Base-by-base conservation (phyloP, 305 asterid genomes). In the Rubia tinctorum region DNA sequence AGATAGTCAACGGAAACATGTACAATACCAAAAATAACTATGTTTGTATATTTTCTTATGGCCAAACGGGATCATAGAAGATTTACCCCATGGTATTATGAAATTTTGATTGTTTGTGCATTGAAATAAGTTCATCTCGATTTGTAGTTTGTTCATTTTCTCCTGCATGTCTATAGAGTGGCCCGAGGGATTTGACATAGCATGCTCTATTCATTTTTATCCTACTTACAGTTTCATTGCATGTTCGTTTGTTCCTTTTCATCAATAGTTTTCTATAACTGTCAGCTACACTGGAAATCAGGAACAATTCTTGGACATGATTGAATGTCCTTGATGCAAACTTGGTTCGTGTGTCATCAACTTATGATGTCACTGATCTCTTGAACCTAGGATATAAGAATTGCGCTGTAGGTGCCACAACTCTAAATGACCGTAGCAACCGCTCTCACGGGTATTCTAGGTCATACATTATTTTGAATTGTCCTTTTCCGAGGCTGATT, bases 31-130 rank as follows among this genome's bases (percentile, higher is more conserved):
- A 27, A 27, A 27, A 27, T 27, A 27, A 82, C 80, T 90, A 95
- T 66, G 97, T 95, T 20, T 95, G 99, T 85, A 95, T 95, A 73
- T 95, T 95, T 64, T 98, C 99, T 68, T 95, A 92, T 80, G 99
- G 99, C 42, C 99, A 95, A 81, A 95, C 99, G 0, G 98, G 99
- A 71, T 95, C 99, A 15, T 98, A 97, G 99, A 80, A 95, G 81
- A 95, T 98, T 64, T 89, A 58, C 80, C 92, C 99, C 17, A 95
- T 92, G 99, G 99, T 95, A 80, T 79, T 84, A 71, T 53, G 78
- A 82, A 53, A 61, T 43, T 53, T 51, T 51, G 53, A 6, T 77
- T 72, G 40, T 17, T 51, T 51, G 3, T 66, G 72, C 43, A 47
- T 63, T 60, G 30, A 34, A 12, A 25, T 64, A 47, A 11, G 18